These are phyloP conservation scores for Saturnispora bothae DNA, from an alignment of 805 yeast genomes.

Conservation along the genomic window DNA sequence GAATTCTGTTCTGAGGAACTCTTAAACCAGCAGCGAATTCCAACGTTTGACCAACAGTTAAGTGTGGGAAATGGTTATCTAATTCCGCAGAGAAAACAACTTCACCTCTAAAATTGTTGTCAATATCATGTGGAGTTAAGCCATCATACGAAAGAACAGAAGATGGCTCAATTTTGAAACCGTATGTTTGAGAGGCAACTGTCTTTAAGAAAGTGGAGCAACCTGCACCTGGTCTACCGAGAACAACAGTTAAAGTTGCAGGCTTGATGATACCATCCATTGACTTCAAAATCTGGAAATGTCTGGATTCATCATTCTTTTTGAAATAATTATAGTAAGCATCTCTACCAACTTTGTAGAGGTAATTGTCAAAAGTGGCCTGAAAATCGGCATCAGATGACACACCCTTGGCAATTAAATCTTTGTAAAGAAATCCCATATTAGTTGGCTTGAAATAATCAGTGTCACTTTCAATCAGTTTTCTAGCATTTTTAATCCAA, in stretches of 20 bases:
- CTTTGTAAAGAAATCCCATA: slow-evolving; percentile 48
- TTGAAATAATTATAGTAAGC: slow-evolving; percentile 18
- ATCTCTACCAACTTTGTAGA: slow-evolving; percentile 27
- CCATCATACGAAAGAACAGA: slow-evolving; percentile 46
- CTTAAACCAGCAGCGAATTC: slow-evolving; percentile 50
- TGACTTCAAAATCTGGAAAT: slow-evolving; percentile 47
- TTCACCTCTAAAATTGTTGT: slow-evolving; percentile 50
- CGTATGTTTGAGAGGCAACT: slow-evolving; percentile 47
- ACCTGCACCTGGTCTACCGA: slow-evolving; percentile 81
- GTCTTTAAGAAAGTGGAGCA: slow-evolving; percentile 60
- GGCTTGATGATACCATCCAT: slow-evolving; percentile 56
- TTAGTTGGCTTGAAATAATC: slow-evolving; percentile 54
- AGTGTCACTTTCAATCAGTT: slow-evolving; percentile 40
- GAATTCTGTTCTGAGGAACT: slow-evolving; percentile 52
- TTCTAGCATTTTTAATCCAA: slow-evolving; percentile 59
- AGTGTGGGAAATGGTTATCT: slow-evolving; percentile 58
- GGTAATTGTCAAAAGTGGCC: slow-evolving; percentile 41
- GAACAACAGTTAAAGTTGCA: slow-evolving; percentile 58
- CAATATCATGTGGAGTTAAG: slow-evolving; percentile 39
- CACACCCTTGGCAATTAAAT: slow-evolving; percentile 52
- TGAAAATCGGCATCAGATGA: slow-evolving; percentile 63
- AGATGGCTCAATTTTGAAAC: slow-evolving; percentile 39
- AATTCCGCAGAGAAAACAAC: slow-evolving; percentile 61
- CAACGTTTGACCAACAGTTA: slow-evolving; percentile 58
- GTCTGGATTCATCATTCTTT: slow-evolving; percentile 23